Conservation (phyloP, 306 rosid species). For the Fragaria iinumae region DNA sequence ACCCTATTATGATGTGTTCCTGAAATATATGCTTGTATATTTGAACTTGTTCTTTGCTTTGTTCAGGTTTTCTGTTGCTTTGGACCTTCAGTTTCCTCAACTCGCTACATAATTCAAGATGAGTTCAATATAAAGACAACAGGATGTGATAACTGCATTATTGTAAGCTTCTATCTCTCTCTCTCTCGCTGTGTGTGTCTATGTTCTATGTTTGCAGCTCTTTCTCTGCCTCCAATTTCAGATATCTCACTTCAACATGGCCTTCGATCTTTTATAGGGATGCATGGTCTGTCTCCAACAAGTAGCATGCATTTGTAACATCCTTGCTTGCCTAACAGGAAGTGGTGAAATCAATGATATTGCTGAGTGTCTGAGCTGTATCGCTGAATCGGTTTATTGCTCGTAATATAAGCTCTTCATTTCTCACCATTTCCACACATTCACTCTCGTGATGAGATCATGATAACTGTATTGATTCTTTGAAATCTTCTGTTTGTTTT, state of each 20-base stretch:
- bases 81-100: conserved; percentile 67
- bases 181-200: neutral
- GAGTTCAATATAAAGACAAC: conserved; percentile 79
- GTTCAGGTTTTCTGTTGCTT: conserved; percentile 69
- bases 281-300: conserved; percentile 49
- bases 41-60: conserved; percentile 3
- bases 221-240: neutral
- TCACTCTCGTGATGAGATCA: neutral
- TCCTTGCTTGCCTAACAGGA: conserved; percentile 56
- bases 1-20: neutral
- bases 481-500: neutral
- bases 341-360: conserved; percentile 50
- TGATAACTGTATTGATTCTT: conserved; percentile 17
- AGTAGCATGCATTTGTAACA: conserved; percentile 62
- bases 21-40: neutral
- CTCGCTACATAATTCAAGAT: conserved; percentile 81
- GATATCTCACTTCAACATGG: neutral
- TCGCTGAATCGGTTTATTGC: conserved; percentile 64
- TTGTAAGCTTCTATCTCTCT: conserved; percentile 32
- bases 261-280: conserved; percentile 32
- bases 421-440: conserved; percentile 7
- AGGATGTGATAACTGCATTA: conserved; percentile 66
- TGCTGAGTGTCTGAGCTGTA: conserved; percentile 45
- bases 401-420: conserved; percentile 42
- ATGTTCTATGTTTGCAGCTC: neutral